These are phyloP conservation scores for Dioscorea cayenensis DNA, from an alignment of 116 monocot species.

Conservation along the genomic window DNA sequence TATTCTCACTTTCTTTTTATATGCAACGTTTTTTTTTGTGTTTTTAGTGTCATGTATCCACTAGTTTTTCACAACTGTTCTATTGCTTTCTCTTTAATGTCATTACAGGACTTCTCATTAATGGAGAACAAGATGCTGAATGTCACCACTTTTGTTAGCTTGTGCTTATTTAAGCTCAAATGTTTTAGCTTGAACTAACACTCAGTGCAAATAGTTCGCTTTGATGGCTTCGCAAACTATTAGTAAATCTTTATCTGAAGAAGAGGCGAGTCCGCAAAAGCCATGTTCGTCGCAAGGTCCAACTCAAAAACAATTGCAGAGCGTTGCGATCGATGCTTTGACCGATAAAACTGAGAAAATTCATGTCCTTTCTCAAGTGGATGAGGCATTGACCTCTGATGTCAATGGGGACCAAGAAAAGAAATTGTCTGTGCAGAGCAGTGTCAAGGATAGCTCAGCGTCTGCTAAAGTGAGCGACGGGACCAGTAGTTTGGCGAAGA, in stretches of 20 bases:
- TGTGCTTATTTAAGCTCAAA: not conserved
- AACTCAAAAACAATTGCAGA: not conserved
- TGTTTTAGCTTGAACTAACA: not conserved
- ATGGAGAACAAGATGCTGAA: not conserved
- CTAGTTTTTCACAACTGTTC: no score
- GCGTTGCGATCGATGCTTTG: constrained; percentile 6
- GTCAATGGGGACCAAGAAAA: constrained; percentile 28
- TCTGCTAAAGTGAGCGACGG: constrained; percentile 57
- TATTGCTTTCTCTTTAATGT: no score
- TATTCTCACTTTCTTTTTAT: no score
- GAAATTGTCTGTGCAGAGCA: constrained; percentile 22
- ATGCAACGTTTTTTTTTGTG: no score
- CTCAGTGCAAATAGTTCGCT: no score
- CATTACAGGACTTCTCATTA: not conserved
- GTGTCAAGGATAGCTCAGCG: constrained; percentile 30
- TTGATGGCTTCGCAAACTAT: constrained; percentile 29
- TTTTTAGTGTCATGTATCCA: no score
- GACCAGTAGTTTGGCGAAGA: constrained; percentile 32
- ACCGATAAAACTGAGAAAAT: constrained; percentile 13
- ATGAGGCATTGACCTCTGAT: constrained; percentile 9
- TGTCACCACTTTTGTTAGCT: not conserved
- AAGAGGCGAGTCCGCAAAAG: constrained; percentile 3
- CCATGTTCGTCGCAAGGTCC: constrained; percentile 18
- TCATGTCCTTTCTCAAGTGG: constrained; percentile 3
- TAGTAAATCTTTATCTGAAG: constrained; percentile 15